These are phyloP conservation scores for Vaccinium macrocarpon DNA, from an alignment of 148 eudicot species.

Conservation along the genomic window DNA sequence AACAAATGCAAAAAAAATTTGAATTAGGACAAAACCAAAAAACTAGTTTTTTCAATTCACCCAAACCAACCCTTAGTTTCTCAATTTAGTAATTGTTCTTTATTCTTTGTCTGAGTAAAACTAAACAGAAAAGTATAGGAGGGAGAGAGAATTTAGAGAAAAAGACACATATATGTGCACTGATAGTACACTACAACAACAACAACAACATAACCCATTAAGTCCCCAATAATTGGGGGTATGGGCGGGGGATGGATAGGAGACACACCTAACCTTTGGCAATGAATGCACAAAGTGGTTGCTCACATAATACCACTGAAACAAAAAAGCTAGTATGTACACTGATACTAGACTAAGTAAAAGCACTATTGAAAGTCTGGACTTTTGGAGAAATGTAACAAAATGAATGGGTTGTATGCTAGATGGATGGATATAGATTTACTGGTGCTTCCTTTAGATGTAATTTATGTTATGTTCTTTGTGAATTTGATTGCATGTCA, in stretches of 20 bases:
- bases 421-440: not conserved
- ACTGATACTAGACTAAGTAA: not conserved
- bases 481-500: not conserved
- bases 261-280: too few species aligned
- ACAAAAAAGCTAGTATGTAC: not conserved
- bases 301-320: too few species aligned
- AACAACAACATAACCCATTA: too few species aligned
- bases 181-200: not conserved
- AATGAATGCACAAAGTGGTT: too few species aligned
- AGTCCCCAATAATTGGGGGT: too few species aligned
- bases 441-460: not conserved
- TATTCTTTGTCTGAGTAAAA: not conserved
- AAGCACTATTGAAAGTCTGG: not conserved
- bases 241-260: too few species aligned
- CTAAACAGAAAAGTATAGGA: not conserved
- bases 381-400: not conserved
- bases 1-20: too few species aligned
- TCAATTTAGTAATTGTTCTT: not conserved
- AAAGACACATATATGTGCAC: not conserved
- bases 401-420: not conserved
- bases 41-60: too few species aligned
- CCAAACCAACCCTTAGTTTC: too few species aligned
- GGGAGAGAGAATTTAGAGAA: not conserved
- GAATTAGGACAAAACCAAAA: too few species aligned
- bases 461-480: not conserved